These are phyloP conservation scores for Stevia rebaudiana DNA, from an alignment of 140 eudicot genomes.

Conservation along the genomic window DNA sequence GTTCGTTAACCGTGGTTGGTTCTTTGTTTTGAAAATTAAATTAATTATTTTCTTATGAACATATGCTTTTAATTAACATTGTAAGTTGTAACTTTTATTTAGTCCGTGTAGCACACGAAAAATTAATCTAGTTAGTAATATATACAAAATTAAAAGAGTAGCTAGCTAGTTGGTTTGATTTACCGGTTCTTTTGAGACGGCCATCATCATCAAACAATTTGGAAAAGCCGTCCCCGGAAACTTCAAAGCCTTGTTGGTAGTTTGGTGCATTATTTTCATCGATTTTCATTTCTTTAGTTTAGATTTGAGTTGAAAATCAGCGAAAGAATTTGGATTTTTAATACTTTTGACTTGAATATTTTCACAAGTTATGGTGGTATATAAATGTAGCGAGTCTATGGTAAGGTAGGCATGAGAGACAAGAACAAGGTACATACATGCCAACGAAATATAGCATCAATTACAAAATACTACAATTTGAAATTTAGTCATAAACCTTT, in stretches of 20 bases:
- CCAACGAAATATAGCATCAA: conserved; percentile 8
- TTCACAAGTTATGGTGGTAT: too few species aligned
- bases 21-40: too few species aligned
- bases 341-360: too few species aligned
- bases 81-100: too few species aligned
- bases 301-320: too few species aligned
- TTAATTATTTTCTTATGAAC: too few species aligned
- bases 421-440: not conserved
- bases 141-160: too few species aligned
- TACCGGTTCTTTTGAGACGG: conserved; percentile 66
- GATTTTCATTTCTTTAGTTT: conserved; percentile 24
- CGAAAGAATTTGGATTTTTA: not conserved
- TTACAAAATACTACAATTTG: conserved; percentile 19
- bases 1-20: too few species aligned
- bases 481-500: conserved; percentile 4
- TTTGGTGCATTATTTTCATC: conserved; percentile 22
- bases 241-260: conserved; percentile 44
- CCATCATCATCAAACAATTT: conserved; percentile 73
- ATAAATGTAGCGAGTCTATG: not conserved
- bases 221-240: conserved; percentile 38
- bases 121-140: too few species aligned
- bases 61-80: too few species aligned
- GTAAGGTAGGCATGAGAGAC: conserved; percentile 9
- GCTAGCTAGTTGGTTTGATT: not conserved
- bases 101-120: too few species aligned